These are phyloP conservation scores for Plectosphaerella plurivora DNA, from an alignment of 2,329 filamentous ascomycete genomes.

Conservation along the genomic window DNA sequence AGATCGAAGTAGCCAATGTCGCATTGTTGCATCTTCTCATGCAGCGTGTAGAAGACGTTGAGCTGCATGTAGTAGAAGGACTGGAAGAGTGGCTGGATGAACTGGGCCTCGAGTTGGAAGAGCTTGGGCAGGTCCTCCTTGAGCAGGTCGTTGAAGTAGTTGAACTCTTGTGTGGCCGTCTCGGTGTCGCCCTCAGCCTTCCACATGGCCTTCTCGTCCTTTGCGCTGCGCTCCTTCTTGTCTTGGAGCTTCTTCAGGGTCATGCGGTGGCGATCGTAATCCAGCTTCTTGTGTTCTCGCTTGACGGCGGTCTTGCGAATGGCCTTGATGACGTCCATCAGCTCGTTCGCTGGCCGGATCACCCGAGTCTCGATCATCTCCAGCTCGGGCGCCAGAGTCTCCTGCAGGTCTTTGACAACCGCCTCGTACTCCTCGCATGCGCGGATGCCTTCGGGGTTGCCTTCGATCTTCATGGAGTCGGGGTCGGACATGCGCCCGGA, in stretches of 20 bases:
- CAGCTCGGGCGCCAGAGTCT: constrained; percentile 82
- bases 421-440: constrained; percentile 96
- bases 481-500: constrained; percentile 94
- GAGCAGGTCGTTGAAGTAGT: constrained; percentile 95
- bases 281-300: constrained; percentile 94
- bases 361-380: constrained; percentile 96
- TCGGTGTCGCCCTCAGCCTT: constrained; percentile 92
- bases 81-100: constrained; percentile 95
- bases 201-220: constrained; percentile 97
- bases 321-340: constrained; percentile 91
- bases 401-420: constrained; percentile 85
- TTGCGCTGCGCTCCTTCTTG: constrained; percentile 93
- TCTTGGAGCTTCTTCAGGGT: constrained; percentile 92
- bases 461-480: constrained; percentile 72
- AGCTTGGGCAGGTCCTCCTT: constrained; percentile 94
- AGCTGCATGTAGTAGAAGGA: constrained; percentile 99
- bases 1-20: constrained; percentile 98
- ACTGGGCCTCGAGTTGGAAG: constrained; percentile 84
- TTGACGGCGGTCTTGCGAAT: constrained; percentile 86
- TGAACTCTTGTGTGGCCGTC: constrained; percentile 88
- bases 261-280: constrained; percentile 84
- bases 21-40: constrained; percentile 95
- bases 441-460: constrained; percentile 86
- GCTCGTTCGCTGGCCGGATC: constrained; percentile 87
- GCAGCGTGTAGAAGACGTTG: constrained; percentile 97